These are phyloP conservation scores for Amanita thiersii DNA, from an alignment of 768 basidiomycete genomes.

Conservation along the genomic window DNA sequence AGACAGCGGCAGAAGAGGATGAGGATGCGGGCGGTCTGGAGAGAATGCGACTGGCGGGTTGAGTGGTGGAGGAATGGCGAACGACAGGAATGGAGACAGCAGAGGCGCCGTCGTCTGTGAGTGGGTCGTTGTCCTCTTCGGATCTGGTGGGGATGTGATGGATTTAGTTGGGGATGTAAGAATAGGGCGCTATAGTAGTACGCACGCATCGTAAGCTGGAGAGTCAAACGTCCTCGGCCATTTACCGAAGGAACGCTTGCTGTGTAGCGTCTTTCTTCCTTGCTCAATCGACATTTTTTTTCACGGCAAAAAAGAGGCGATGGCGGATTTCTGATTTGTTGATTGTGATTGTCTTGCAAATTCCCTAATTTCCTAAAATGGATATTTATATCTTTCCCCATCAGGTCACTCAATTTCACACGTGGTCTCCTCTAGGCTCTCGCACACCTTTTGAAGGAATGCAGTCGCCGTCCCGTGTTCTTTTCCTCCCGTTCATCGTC, in stretches of 20 bases:
- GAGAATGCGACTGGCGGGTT: slow-evolving; percentile 19
- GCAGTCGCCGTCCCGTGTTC: too few relatives aligned
- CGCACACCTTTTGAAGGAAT: too few relatives aligned
- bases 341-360: too few relatives aligned
- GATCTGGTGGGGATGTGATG: slow-evolving; percentile 39
- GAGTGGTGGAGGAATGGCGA: slow-evolving; percentile 15
- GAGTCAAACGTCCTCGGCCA: slow-evolving; percentile 56
- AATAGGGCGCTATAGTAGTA: slow-evolving; percentile 1
- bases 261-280: slow-evolving; percentile 34
- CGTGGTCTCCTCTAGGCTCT: too few relatives aligned
- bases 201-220: slow-evolving; percentile 68
- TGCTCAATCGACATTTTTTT: slow-evolving; percentile 17
- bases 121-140: slow-evolving; percentile 83
- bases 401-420: too few relatives aligned
- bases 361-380: too few relatives aligned
- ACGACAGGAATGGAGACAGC: slow-evolving; percentile 37
- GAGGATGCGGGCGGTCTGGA: slow-evolving; percentile 22
- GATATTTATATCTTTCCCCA: too few relatives aligned
- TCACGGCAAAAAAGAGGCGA: background rate
- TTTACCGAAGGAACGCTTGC: slow-evolving; percentile 66
- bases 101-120: slow-evolving; percentile 67
- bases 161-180: slow-evolving; percentile 7
- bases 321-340: too few relatives aligned
- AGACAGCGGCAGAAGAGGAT: too few relatives aligned
- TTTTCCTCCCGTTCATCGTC: too few relatives aligned